Percentiles rank a stretch among this genome's conserved stretches.
These are phyloP conservation scores for Xylaria sp. DNA, from an alignment of 2,329 filamentous ascomycete species.

Conservation along the genomic window DNA sequence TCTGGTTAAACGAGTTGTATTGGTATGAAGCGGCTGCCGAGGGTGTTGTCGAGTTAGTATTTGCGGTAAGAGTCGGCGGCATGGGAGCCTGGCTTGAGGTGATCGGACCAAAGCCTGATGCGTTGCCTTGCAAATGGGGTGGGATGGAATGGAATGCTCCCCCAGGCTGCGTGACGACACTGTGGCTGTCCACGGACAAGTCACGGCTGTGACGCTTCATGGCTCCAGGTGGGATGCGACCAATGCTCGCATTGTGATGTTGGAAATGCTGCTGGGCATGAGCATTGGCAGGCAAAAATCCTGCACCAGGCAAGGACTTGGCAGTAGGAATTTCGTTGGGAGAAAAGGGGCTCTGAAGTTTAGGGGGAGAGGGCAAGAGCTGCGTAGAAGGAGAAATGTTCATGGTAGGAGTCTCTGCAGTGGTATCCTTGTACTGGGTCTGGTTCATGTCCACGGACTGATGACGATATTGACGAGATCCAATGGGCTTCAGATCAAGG, in stretches of 20 bases:
- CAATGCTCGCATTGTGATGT: slow-evolving; percentile 76
- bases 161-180: slow-evolving; percentile 36
- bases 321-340: slow-evolving; percentile 82
- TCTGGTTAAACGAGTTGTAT: slow-evolving; percentile 29
- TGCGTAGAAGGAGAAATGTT: slow-evolving; percentile 46
- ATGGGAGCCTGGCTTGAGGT: slow-evolving; percentile 35
- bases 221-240: slow-evolving; percentile 66
- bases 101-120: slow-evolving; percentile 69
- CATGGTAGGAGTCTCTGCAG: slow-evolving; percentile 36
- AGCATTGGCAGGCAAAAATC: slow-evolving; percentile 41
- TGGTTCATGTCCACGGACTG: slow-evolving; percentile 54
- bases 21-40: slow-evolving; percentile 17
- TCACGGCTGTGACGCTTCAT: slow-evolving; percentile 70
- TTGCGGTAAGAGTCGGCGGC: slow-evolving; percentile 26
- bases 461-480: slow-evolving; percentile 48
- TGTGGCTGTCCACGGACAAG: slow-evolving; percentile 49
- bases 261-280: slow-evolving; percentile 61
- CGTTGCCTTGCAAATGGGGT: slow-evolving; percentile 73
- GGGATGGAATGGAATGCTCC: slow-evolving; percentile 54
- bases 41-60: slow-evolving; percentile 11
- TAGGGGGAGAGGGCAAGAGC: slow-evolving; percentile 59
- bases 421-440: slow-evolving; percentile 35
- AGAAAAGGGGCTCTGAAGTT: slow-evolving; percentile 83
- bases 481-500: slow-evolving; percentile 43
- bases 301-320: slow-evolving; percentile 50